These are phyloP conservation scores for Pilaira anomala DNA, from an alignment of 192 early-diverging fungal species.

Conservation along the genomic window DNA sequence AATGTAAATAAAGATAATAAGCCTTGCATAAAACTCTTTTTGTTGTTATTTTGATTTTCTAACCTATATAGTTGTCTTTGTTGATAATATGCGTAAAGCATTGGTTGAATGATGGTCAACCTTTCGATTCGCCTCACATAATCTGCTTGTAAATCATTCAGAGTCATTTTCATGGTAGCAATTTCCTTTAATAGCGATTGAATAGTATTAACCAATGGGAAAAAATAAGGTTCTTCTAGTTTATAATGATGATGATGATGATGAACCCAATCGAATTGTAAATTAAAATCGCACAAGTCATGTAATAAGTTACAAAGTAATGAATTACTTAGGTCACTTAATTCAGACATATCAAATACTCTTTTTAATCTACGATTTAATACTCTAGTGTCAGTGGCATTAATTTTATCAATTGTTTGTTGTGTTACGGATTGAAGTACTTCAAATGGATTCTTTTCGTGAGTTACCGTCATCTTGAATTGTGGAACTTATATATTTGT, in stretches of 20 bases:
- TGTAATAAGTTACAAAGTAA: slow-evolving; percentile 50
- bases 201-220: slow-evolving; percentile 41
- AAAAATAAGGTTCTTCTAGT: slow-evolving; percentile 40
- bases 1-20: background rate
- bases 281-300: slow-evolving; percentile 43
- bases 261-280: slow-evolving; percentile 48
- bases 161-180: slow-evolving; percentile 47
- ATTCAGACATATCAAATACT: slow-evolving; percentile 55
- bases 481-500: background rate
- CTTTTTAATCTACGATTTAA: slow-evolving; percentile 49
- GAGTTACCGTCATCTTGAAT: background rate
- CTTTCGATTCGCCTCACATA: slow-evolving; percentile 57
- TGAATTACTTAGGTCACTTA: slow-evolving; percentile 52
- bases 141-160: slow-evolving; percentile 59
- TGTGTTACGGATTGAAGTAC: slow-evolving; percentile 2
- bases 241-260: slow-evolving; percentile 4
- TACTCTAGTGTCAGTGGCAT: slow-evolving; percentile 50
- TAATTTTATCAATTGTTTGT: slow-evolving; percentile 23
- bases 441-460: slow-evolving; percentile 7
- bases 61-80: background rate
- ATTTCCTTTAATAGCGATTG: slow-evolving; percentile 51
- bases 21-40: background rate
- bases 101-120: slow-evolving; percentile 26
- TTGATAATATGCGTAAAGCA: too few species aligned
- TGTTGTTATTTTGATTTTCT: background rate